Base-by-base conservation (phyloP, 1,139 yeast species). In the Wickerhamiella infanticola region DNA sequence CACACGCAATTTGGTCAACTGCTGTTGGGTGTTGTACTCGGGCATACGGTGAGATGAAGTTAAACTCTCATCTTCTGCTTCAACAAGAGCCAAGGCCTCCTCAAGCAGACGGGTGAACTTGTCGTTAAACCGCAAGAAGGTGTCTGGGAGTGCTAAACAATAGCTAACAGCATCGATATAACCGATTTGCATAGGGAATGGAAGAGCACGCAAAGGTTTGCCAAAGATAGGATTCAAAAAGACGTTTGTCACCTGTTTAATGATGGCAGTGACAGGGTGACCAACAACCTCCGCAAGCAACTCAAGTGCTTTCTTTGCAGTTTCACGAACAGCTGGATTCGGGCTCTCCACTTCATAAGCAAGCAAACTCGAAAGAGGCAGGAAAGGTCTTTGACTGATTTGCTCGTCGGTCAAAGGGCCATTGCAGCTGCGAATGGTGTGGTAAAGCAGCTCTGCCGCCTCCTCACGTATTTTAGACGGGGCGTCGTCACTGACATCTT, bases 111-210 rank as follows among this genome's bases (percentile, higher is more conserved):
- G 69, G 50, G 81, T 81, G 50, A 93, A 66, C 58, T 90, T 97
- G 47, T 88, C 97, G 54, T 83, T 84, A 60, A 85, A 88, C 7
- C 81, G 80, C 54, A 90, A 67, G 55, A 90, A 86, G 0, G 95
- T 75, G 50, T 82, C 76, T 6, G 84, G 90, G 43, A 90, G 69
- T 1, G 81, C 77, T 50, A 93, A 67, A 58, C 97, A 90, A 61
- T 80, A 93, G 0, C 94, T 79, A 11, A 93, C 84, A 1, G 97
- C 98, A 64, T 90, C 98, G 50, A 93, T 86, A 61, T 90, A 88
- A 35, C 98, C 98, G 48, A 93, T 90, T 65, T 93, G 98, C 95
- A 88, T 90, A 3, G 96, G 94, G 66, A 93, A 90, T 0, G 99
- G 98, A 51, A 93, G 70, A 0, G 98, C 98, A 51, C 99, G 72